Evolutionary conservation across 2,329 filamentous ascomycete species (phyloP).

Genomic region (Rhynchosporium secalis): DNA sequence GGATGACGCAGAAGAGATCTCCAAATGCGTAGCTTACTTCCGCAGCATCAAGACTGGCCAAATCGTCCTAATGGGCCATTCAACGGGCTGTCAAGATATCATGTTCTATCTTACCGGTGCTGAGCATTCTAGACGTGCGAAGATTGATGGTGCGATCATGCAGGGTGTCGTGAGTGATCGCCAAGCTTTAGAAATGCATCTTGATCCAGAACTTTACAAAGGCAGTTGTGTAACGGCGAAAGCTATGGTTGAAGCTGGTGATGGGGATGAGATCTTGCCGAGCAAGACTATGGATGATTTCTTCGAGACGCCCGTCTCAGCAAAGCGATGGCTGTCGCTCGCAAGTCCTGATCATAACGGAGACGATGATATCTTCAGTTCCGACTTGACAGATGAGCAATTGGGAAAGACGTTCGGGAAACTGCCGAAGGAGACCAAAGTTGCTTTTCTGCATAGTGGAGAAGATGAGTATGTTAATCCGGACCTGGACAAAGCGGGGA

Average conservation of each 20-base stretch:
- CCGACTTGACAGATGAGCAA: constrained; percentile 55
- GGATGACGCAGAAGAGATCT: constrained; percentile 51
- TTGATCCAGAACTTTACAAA: constrained; percentile 42
- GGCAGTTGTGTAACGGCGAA: constrained; percentile 42
- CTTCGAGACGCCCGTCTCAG: constrained; percentile 50
- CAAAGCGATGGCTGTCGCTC: constrained; percentile 59
- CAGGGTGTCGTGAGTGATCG: constrained; percentile 66
- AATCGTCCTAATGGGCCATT: constrained; percentile 69
- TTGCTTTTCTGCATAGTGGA: constrained; percentile 52
- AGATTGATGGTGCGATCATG: constrained; percentile 62
- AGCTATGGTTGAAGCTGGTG: constrained; percentile 45
- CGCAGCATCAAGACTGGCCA: constrained; percentile 47
- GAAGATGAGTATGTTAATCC: constrained; percentile 52
- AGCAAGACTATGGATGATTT: constrained; percentile 27
- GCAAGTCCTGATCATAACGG: constrained; percentile 54
- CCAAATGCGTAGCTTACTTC: constrained; percentile 51
- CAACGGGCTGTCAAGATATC: constrained; percentile 68
- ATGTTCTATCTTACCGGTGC: constrained; percentile 59
- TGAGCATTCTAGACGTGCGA: constrained; percentile 41
- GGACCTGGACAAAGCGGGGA: constrained; percentile 47
- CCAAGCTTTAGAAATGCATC: constrained; percentile 49
- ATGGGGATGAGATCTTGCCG: constrained; percentile 48
- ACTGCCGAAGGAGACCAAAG: constrained; percentile 43
- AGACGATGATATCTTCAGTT: constrained; percentile 69
- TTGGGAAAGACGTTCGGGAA: constrained; percentile 58